A percentile compares a stretch with the other conserved stretches of the same genome.
These are phyloP conservation scores for Neoarthrinium moseri DNA, from an alignment of 2,329 filamentous ascomycete species.

Conservation along the genomic window DNA sequence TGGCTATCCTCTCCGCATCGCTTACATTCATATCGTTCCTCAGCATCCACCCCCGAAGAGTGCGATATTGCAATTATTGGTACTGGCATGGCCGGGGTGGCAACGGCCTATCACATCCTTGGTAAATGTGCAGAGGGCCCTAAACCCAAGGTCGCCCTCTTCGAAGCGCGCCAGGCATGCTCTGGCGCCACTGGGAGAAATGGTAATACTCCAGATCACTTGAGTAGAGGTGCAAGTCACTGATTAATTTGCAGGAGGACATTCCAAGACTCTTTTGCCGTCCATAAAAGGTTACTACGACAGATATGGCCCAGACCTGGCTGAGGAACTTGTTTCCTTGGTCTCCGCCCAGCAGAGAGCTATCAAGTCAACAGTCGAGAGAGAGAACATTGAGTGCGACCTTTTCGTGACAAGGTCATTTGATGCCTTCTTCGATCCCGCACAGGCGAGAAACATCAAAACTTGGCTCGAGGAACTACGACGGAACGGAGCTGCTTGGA, in stretches of 20 bases:
- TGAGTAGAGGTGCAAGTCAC: no score
- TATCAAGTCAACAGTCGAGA: conserved; percentile 31
- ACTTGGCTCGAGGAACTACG: conserved; percentile 2
- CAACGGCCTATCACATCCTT: conserved; percentile 7
- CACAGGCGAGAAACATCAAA: conserved; percentile 1
- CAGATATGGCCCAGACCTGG: not conserved
- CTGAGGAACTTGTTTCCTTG: not conserved
- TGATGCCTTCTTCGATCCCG: conserved; percentile 3
- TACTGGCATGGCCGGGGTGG: not conserved
- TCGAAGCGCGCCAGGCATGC: conserved; percentile 7
- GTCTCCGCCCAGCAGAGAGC: conserved; percentile 8
- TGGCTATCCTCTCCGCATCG: conserved; percentile 3
- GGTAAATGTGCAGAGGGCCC: not conserved
- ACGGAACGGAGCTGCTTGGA: not conserved
- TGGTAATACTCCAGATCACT: conserved; percentile 5
- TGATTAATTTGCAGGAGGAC: no score
- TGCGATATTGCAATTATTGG: conserved; percentile 7
- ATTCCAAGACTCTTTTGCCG: not conserved
- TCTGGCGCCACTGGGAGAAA: conserved; percentile 7
- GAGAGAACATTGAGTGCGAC: conserved; percentile 38
- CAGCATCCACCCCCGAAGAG: not conserved
- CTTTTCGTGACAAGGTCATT: conserved; percentile 27
- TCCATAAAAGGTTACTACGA: not conserved
- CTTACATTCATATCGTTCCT: conserved; percentile 1
- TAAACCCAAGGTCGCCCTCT: not conserved